Evolutionary conservation across 2,329 filamentous ascomycete genomes (phyloP).

Genomic region (Phialocephala subalpina): DNA sequence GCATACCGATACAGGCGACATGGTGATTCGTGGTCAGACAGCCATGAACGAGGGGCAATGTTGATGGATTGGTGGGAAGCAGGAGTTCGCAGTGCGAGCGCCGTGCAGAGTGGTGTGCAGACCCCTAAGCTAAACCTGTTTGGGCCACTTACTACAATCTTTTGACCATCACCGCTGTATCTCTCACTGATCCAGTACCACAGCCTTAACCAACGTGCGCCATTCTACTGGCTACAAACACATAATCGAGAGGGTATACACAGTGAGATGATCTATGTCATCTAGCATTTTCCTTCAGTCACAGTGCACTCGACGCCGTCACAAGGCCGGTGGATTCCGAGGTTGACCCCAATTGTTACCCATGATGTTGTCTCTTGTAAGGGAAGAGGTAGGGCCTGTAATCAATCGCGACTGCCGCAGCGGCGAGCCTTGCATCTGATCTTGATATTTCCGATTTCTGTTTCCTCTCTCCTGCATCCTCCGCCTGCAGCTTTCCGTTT

Average conservation of each 20-base stretch:
- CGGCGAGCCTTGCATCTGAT: conserved; percentile 4
- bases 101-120: neutral
- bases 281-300: too few relatives aligned
- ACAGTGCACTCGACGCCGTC: too few relatives aligned
- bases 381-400: too few relatives aligned
- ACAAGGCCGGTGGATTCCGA: too few relatives aligned
- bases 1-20: neutral
- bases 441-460: neutral
- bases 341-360: neutral
- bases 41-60: neutral
- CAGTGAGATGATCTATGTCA: too few relatives aligned
- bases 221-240: conserved; percentile 28
- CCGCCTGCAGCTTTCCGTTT: neutral
- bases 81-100: neutral
- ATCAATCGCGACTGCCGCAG: neutral
- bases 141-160: neutral
- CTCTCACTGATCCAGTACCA: conserved; percentile 17
- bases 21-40: neutral
- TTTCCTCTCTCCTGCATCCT: neutral
- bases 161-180: conserved; percentile 4
- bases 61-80: neutral
- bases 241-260: neutral
- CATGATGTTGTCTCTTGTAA: neutral
- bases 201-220: conserved; percentile 34
- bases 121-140: neutral